Percentiles rank a stretch among this genome's conserved stretches.
Conservation (phyloP, 2,329 filamentous ascomycete species). For the Beauveria rudraprayagi region DNA sequence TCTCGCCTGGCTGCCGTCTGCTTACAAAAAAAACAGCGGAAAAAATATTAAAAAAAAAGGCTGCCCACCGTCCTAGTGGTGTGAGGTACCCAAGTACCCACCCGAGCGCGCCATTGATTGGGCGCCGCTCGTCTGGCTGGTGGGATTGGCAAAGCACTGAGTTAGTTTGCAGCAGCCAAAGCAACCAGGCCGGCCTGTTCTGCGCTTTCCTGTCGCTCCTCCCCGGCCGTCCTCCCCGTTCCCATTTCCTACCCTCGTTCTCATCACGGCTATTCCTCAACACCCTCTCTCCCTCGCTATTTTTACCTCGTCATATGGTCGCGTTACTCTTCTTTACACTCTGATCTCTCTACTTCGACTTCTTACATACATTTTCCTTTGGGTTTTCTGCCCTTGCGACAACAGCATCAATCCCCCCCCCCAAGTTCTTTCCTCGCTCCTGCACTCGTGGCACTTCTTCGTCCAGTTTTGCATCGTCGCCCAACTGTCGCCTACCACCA, state of each 20-base stretch:
- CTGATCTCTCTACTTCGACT: not conserved
- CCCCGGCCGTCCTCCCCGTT: conserved; percentile 12
- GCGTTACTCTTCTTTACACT: not conserved
- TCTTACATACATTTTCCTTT: not conserved
- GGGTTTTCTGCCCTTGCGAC: conserved; percentile 1
- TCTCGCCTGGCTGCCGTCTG: not conserved
- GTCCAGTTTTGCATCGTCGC: not conserved
- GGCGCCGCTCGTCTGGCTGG: conserved; percentile 4
- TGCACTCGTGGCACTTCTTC: not conserved
- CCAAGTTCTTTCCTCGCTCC: conserved; percentile 2
- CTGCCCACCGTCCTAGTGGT: conserved; percentile 1
- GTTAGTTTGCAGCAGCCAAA: conserved; percentile 1
- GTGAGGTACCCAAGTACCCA: conserved; percentile 7
- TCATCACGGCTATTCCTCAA: conserved; percentile 8
- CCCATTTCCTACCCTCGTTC: conserved; percentile 11
- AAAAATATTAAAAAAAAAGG: not conserved
- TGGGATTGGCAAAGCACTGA: conserved; percentile 5
- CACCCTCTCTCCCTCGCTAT: conserved; percentile 7
- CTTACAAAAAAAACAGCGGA: not conserved
- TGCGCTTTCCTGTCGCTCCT: conserved; percentile 11
- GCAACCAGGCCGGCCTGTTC: conserved; percentile 1
- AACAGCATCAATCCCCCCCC: not conserved
- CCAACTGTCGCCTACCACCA: not conserved
- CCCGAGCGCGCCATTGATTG: conserved; percentile 1
- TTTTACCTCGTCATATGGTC: conserved; percentile 2